These are phyloP conservation scores for Cladobotryum mycophilum DNA, from an alignment of 2,329 filamentous ascomycete species.

Conservation along the genomic window DNA sequence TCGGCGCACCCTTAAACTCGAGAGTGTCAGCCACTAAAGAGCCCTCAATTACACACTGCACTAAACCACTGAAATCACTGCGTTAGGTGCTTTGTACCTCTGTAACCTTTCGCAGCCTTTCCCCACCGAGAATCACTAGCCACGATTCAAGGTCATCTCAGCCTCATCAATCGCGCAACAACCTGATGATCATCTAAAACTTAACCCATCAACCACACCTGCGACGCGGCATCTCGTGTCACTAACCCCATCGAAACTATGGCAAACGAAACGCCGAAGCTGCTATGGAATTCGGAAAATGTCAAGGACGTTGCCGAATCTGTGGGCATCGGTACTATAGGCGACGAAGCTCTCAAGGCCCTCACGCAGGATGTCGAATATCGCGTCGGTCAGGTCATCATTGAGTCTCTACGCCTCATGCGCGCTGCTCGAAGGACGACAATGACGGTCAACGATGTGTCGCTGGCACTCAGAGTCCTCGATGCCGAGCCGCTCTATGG, in stretches of 20 bases:
- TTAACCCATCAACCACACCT: too few species aligned
- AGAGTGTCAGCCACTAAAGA: background rate
- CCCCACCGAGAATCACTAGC: background rate
- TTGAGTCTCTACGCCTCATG: slow-evolving; percentile 95
- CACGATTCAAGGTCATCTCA: background rate
- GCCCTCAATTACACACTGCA: background rate
- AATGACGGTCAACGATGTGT: slow-evolving; percentile 82
- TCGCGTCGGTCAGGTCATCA: slow-evolving; percentile 84
- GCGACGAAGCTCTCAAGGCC: slow-evolving; percentile 79
- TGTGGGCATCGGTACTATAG: slow-evolving; percentile 74
- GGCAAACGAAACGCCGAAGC: slow-evolving; percentile 39
- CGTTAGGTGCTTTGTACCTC: background rate
- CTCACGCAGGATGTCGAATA: slow-evolving; percentile 94
- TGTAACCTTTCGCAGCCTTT: background rate
- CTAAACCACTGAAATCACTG: background rate
- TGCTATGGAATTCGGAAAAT: slow-evolving; percentile 94
- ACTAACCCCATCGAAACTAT: slow-evolving; percentile 17
- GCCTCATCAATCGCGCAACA: background rate
- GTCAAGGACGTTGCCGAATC: slow-evolving; percentile 95
- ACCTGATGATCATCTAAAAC: too few species aligned
- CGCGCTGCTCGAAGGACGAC: slow-evolving; percentile 80
- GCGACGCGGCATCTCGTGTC: too few species aligned
- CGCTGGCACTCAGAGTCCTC: slow-evolving; percentile 75
- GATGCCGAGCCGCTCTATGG: slow-evolving; percentile 95
- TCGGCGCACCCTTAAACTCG: background rate